Evolutionary conservation across 106 monocot genomes (phyloP), one percentile per base, ranked within the genome.

Genomic region (Dendrobium catenatum): DNA sequence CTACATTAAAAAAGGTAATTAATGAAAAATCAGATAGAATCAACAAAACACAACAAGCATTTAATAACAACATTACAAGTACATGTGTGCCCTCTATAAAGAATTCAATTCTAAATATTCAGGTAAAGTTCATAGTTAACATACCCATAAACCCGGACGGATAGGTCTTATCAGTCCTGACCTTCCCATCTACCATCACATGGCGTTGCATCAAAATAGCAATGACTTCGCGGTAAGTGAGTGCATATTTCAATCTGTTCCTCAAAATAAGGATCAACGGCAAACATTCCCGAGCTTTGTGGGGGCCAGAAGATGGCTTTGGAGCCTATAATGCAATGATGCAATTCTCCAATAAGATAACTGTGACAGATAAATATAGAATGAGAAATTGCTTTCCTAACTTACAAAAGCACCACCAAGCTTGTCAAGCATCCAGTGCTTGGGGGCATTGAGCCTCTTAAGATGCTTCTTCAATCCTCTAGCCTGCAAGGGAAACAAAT

Each of bases 91-190:
- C 37, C 37, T 37, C 37, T 2, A 37, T 37, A 37, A 37, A 37
- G 37, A 37, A 37, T 37, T 37, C 37, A 37, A 37, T 37, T 37
- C 37, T 37, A 37, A 37, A 37, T 20, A 1, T 37, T 4, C 4
- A 22, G 18, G 58, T 3, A 42, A 31, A 77, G 1, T 29, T 73
- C 13, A 4, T 33, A 5, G 1, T 41, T 19, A 68, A 40, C 88
- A 85, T 90, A 95, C 95, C 95, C 95, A 95, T 95, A 79, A 95
- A 95, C 73, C 95, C 95, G 80, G 92, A 89, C 27, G 95, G 95
- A 72, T 92, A 95, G 51, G 92, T 95, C 90, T 95, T 92, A 78
- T 95, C 95, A 29, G 95, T 95, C 83, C 92, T 84, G 82, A 95
- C 89, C 55, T 95, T 95, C 15, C 79, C 85, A 85, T 95, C 95